phyloP scores from a whole-genome alignment of 2,329 filamentous ascomycete genomes.

The Talaromyces sp. region DNA sequence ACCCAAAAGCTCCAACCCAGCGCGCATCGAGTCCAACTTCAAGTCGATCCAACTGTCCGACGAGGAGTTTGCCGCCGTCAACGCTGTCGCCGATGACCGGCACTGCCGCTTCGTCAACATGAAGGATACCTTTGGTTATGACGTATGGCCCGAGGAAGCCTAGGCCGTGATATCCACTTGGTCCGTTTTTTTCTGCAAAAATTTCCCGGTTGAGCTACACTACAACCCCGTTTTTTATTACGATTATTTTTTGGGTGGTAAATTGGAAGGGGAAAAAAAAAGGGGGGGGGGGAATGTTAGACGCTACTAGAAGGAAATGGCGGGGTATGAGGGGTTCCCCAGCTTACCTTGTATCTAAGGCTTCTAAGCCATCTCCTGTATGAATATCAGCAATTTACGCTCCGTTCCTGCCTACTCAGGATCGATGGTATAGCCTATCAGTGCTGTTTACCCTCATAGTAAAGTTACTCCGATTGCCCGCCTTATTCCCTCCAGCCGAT shows the following conservation, averaged over 20 bases:
- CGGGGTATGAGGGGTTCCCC: background rate
- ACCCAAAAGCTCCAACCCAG: constrained; percentile 65
- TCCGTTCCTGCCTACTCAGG: no score
- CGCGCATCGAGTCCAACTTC: constrained; percentile 65
- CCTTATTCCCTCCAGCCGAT: background rate
- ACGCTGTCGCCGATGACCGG: constrained; percentile 60
- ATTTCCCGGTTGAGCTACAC: background rate
- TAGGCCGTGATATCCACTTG: constrained; percentile 11
- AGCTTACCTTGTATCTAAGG: background rate
- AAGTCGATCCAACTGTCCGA: constrained; percentile 56
- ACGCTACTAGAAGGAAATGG: background rate
- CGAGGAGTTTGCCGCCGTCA: constrained; percentile 56
- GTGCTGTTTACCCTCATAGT: no score
- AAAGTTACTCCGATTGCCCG: background rate
- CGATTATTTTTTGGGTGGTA: background rate
- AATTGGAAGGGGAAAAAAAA: background rate
- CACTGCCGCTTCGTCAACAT: constrained; percentile 74
- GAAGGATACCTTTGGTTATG: constrained; percentile 74
- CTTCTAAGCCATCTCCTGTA: background rate
- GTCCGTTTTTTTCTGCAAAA: background rate
- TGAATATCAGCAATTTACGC: background rate
- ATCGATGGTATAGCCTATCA: no score
- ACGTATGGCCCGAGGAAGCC: constrained; percentile 62
- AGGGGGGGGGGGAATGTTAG: background rate
- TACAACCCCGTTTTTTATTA: background rate